Evolutionary conservation across 208 protist species (phyloP).

Genomic region (Leishmania gerbilli): DNA sequence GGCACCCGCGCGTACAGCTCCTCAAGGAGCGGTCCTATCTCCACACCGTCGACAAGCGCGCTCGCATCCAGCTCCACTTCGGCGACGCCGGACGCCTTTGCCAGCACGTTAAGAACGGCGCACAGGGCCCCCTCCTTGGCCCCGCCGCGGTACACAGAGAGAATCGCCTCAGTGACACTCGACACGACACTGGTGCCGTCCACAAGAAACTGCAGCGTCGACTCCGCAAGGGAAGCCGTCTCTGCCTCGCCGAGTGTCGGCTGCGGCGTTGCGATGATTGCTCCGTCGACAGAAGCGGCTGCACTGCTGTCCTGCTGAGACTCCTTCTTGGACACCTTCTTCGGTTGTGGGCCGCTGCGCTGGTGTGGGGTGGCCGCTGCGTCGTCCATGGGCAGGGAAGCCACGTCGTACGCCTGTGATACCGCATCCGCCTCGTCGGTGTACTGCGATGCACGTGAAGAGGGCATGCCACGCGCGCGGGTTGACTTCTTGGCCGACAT

Average conservation of each 20-base stretch:
- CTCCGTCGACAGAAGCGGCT: neutral
- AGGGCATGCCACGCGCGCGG: neutral
- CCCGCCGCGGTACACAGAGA: slow-evolving; percentile 58
- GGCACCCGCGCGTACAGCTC: slow-evolving; percentile 84
- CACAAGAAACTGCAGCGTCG: slow-evolving; percentile 48
- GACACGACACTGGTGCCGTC: slow-evolving; percentile 39
- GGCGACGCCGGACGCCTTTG: slow-evolving; percentile 71
- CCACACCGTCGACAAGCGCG: slow-evolving; percentile 60
- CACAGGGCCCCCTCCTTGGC: slow-evolving; percentile 50
- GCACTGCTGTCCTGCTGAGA: slow-evolving; percentile 9
- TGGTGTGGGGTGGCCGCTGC: slow-evolving; percentile 5
- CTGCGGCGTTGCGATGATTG: neutral
- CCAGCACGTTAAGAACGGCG: slow-evolving; percentile 72
- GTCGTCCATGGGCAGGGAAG: slow-evolving; percentile 33
- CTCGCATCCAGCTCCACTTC: slow-evolving; percentile 69
- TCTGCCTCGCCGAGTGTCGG: slow-evolving; percentile 29
- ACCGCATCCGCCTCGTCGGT: neutral
- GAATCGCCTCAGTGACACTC: slow-evolving; percentile 36
- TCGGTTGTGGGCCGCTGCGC: neutral
- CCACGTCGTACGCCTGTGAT: slow-evolving; percentile 26
- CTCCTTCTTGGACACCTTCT: slow-evolving; percentile 25
- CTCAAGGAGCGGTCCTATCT: slow-evolving; percentile 76
- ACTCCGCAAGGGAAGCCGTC: slow-evolving; percentile 45
- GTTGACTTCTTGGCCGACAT: slow-evolving; percentile 7
- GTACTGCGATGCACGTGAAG: neutral